Evolutionary conservation across 192 early-diverging fungal species (phyloP).

Genomic region (Entomortierella chlamydospora): DNA sequence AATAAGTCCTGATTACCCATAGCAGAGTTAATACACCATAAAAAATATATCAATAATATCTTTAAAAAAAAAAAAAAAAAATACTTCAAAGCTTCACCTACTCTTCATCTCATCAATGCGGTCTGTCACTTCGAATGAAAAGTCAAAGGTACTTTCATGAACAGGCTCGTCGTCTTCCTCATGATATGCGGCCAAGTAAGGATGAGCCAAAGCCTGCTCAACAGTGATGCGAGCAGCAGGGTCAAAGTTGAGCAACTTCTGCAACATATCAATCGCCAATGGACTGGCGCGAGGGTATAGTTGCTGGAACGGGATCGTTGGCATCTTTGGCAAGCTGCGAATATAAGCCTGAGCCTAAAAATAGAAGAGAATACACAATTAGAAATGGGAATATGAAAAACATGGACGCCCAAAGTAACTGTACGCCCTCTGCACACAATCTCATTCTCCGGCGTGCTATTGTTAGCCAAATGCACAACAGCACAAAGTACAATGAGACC

Average conservation of each 20-base stretch:
- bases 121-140: slow-evolving; percentile 84
- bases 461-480: too few relatives aligned
- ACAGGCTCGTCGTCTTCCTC: slow-evolving; percentile 88
- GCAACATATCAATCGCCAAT: slow-evolving; percentile 87
- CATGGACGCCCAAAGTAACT: too few relatives aligned
- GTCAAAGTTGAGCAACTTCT: slow-evolving; percentile 91
- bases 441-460: too few relatives aligned
- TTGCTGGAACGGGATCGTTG: slow-evolving; percentile 86
- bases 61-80: slow-evolving; percentile 51
- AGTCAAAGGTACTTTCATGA: slow-evolving; percentile 80
- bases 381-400: slow-evolving; percentile 7
- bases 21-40: too few relatives aligned
- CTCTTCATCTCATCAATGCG: slow-evolving; percentile 83
- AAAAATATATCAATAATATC: slow-evolving; percentile 55
- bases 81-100: too few relatives aligned
- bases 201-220: slow-evolving; percentile 92
- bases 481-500: too few relatives aligned
- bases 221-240: slow-evolving; percentile 93
- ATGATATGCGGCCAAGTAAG: slow-evolving; percentile 94
- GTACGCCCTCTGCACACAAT: too few relatives aligned
- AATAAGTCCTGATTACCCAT: slow-evolving; percentile 78
- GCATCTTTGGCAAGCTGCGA: slow-evolving; percentile 87
- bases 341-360: slow-evolving; percentile 94
- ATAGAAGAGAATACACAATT: slow-evolving; percentile 8
- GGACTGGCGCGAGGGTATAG: slow-evolving; percentile 89